Base-by-base conservation (phyloP, 169 alveolate genomes). In the Plasmodium gonderi region DNA sequence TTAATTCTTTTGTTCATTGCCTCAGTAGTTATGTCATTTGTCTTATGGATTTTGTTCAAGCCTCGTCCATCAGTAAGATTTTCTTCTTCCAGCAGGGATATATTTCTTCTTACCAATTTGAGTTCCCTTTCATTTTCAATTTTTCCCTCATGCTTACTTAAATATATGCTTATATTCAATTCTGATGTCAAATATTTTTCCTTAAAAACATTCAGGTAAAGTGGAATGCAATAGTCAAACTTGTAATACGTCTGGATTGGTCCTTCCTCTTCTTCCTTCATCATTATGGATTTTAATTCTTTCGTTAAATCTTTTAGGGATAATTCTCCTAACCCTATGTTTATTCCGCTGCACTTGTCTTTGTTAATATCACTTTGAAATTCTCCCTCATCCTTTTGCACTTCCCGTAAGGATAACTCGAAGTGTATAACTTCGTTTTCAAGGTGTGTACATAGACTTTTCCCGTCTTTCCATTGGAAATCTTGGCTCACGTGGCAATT, bases 151-250 rank as follows among this genome's bases (percentile, higher is more conserved):
- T 33, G n/a, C 26, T 29, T 36, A 33, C 82, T 82, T 14, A 82
- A 44, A 82, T 20, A 82, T 1, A 82, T 23, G 12, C 23, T 75
- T 9, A 49, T 36, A 45, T 42, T 45, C 23, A 82, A 31, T 60
- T 82, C 92, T 8, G 92, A 82, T 6, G 92, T 82, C 64, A 82
- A 69, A 31, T 82, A 82, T n/a, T 82, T 82, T 29, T 82, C 92
- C 31, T 82, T 82, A 82, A 82, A 82, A 8, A 82, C 92, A 54
- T 69, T 49, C 38, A 82, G 64, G 64, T 82, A 69, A n/a, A 82
- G 64, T 3, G 83, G 60, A 1, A 82, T 31, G 33, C 6, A 45
- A n/a, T 29, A 82, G 12, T 72, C 77, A 45, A 44, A 60, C 64
- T 82, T 72, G 42, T 82, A 82, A 31, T 82, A 72, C 8, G 42